These are phyloP conservation scores for Pseudisothecium myosuroides DNA, from an alignment of 225 moss, liverwort and hornwort genomes.

Conservation along the genomic window DNA sequence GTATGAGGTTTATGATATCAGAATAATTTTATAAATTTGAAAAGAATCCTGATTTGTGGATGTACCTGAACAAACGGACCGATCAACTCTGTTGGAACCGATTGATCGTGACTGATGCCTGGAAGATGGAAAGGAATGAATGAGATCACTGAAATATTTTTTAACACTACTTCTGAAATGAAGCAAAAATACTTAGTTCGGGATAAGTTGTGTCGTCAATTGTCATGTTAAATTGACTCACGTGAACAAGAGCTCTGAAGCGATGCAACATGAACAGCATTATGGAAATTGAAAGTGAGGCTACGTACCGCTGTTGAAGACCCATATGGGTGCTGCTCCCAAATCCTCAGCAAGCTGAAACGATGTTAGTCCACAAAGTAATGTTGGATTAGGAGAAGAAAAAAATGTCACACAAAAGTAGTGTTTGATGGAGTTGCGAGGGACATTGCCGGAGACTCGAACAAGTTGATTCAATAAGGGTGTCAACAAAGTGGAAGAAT, in stretches of 20 bases:
- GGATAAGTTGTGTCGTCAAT: background rate
- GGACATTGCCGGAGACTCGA: background rate
- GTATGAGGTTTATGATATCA: background rate
- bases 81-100: slow-evolving; percentile 23
- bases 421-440: background rate
- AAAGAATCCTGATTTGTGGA: background rate
- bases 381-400: background rate
- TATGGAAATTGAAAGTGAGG: background rate
- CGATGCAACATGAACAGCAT: background rate
- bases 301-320: slow-evolving; percentile 80
- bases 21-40: background rate
- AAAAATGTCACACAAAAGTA: background rate
- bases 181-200: background rate
- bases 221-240: too few species aligned
- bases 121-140: background rate
- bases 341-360: slow-evolving; percentile 83
- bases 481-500: background rate
- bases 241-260: background rate
- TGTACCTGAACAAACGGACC: slow-evolving; percentile 26
- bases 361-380: background rate
- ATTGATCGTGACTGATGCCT: slow-evolving; percentile 44
- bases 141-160: background rate
- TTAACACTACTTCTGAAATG: background rate
- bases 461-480: background rate
- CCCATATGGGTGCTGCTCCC: slow-evolving; percentile 67